Base-by-base conservation (phyloP, 1,284 basidiomycete genomes). In the Moesziomyces sp. region DNA sequence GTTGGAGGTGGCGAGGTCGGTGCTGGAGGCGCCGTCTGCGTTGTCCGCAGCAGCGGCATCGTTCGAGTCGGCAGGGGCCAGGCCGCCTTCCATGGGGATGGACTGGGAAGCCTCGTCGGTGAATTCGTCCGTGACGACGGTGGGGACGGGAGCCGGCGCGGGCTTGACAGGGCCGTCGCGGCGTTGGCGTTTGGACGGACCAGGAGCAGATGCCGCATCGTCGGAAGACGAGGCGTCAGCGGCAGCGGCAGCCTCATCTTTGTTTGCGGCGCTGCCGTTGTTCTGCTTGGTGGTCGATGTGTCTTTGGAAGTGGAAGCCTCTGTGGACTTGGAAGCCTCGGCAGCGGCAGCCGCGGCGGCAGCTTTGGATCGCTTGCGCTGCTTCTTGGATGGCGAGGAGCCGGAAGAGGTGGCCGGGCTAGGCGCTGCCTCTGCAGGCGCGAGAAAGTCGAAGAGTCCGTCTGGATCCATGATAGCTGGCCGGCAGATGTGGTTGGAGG, bases 91-190 rank as follows among this genome's bases (percentile, higher is more conserved):
- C 24, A 59, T 26, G 18, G 66, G 65, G 24, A 75, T 71, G 21
- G 64, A 26, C 24, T 69, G 71, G 3, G 66, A 58, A 7, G 74
- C 68, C 46, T 78, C 51, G 19, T 73, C 74, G 21, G 69, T 77
- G 47, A 80, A 80, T 50, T 78, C 78, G 43, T 80, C 78, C 0
- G 77, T 78, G 14, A 80, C 72, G 13, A 78, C 70, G 10, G 78
- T 71, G 6, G 74, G 61, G 2, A 74, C 65, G 13, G 76, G 69
- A 0, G 55, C 61, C 19, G 42, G 46, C 21, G 61, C 55, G 14
- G 71, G 16, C 43, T 69, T 69, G 26, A 56, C 52, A 26, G 33
- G 23, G n/a, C 23, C 46, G 16, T 46, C 44, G 38, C 57, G 57
- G 52, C 65, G 72, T 46, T 78, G 74, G 5, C 61, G 64, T 40